A percentile compares a stretch with the other conserved stretches of the same genome.
Evolutionary conservation across 1,284 basidiomycete species (phyloP).

Genomic region (Apiotrichum siamense): DNA sequence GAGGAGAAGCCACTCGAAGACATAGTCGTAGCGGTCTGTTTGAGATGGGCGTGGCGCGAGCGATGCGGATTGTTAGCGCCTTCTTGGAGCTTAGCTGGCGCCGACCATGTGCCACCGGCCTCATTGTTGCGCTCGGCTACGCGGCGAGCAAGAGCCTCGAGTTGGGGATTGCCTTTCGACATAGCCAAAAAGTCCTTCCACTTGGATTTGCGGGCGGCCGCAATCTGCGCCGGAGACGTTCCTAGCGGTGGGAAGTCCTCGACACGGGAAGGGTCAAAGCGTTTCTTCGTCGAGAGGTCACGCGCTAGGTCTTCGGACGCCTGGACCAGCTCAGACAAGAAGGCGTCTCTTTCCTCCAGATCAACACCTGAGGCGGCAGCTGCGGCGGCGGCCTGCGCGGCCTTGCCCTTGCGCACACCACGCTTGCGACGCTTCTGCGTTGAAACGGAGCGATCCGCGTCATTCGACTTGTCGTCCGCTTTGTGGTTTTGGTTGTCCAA

Average conservation of each 20-base stretch:
- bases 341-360: slow-evolving; percentile 38
- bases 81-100: slow-evolving; percentile 44
- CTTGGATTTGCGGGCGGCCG: slow-evolving; percentile 40
- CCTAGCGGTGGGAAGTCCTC: slow-evolving; percentile 46
- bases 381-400: slow-evolving; percentile 43
- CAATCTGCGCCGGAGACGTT: slow-evolving; percentile 33
- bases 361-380: slow-evolving; percentile 21
- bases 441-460: slow-evolving; percentile 29
- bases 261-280: slow-evolving; percentile 25
- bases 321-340: slow-evolving; percentile 62
- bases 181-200: slow-evolving; percentile 45
- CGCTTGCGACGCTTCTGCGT: slow-evolving; percentile 45
- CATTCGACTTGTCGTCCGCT: slow-evolving; percentile 13
- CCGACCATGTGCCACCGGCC: slow-evolving; percentile 37
- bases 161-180: slow-evolving; percentile 42
- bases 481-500: background rate
- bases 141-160: slow-evolving; percentile 40
- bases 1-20: slow-evolving; percentile 23
- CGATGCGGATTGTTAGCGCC: slow-evolving; percentile 2
- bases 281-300: slow-evolving; percentile 55
- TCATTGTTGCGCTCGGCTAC: slow-evolving; percentile 39
- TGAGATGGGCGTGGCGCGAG: slow-evolving; percentile 12
- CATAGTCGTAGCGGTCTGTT: slow-evolving; percentile 12
- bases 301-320: slow-evolving; percentile 76
- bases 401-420: slow-evolving; percentile 47